Evolutionary conservation across 2,329 filamentous ascomycete species (phyloP).

Genomic region (Beauveria pseudobassiana): DNA sequence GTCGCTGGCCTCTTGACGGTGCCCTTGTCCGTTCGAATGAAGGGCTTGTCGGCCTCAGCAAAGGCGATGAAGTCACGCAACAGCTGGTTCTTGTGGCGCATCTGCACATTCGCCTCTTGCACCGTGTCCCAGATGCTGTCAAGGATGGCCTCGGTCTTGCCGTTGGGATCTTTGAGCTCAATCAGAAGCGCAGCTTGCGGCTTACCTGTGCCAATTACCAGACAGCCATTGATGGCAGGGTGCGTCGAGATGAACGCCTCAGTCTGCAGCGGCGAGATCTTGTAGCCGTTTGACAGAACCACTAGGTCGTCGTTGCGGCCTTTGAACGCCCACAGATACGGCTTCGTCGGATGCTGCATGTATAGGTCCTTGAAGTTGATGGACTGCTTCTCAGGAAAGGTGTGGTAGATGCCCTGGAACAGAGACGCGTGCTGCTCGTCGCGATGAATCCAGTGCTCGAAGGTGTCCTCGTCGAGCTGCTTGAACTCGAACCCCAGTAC

Average conservation of each 20-base stretch:
- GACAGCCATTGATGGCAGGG: slow-evolving; percentile 20
- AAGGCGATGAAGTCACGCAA: slow-evolving; percentile 34
- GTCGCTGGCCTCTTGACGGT: slow-evolving; percentile 35
- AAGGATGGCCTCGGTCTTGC: slow-evolving; percentile 22
- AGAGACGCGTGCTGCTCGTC: slow-evolving; percentile 21
- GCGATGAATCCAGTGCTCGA: slow-evolving; percentile 26
- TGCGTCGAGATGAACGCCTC: slow-evolving; percentile 22
- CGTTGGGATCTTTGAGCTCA: slow-evolving; percentile 19
- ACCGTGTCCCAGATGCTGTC: slow-evolving; percentile 38
- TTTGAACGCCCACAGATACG: slow-evolving; percentile 22
- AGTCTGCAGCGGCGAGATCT: slow-evolving; percentile 23
- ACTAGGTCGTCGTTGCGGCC: slow-evolving; percentile 24
- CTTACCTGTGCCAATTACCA: slow-evolving; percentile 21
- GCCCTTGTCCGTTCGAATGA: slow-evolving; percentile 38
- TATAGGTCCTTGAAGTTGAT: slow-evolving; percentile 26
- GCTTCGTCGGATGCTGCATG: slow-evolving; percentile 20
- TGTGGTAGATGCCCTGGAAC: slow-evolving; percentile 28
- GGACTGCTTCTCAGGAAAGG: slow-evolving; percentile 20
- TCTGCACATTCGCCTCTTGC: slow-evolving; percentile 32
- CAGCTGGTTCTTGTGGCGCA: slow-evolving; percentile 34
- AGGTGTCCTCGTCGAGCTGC: slow-evolving; percentile 22
- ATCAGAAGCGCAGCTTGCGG: slow-evolving; percentile 21
- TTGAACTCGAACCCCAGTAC: slow-evolving; percentile 27
- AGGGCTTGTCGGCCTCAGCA: slow-evolving; percentile 32
- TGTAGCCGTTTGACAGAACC: slow-evolving; percentile 25